phyloP scores from a whole-genome alignment of 257 asterid genomes.

The Lavandula angustifolia region DNA sequence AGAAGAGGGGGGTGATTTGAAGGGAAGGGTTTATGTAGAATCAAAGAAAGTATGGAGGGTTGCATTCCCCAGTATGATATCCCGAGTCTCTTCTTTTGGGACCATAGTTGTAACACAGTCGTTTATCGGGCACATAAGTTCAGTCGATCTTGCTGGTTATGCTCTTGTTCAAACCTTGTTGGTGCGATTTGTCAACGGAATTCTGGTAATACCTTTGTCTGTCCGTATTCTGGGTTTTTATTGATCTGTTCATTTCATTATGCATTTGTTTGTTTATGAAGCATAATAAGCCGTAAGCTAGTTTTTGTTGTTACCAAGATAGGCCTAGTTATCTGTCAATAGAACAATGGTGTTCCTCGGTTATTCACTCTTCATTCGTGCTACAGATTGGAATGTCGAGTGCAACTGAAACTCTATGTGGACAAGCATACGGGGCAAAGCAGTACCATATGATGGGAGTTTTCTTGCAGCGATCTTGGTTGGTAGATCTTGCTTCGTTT shows the following conservation, averaged over 20 bases:
- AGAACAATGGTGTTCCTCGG: background rate
- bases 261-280: background rate
- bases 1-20: constrained; percentile 48
- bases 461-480: constrained; percentile 91
- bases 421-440: constrained; percentile 92
- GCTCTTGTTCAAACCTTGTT: constrained; percentile 77
- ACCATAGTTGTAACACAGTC: constrained; percentile 69
- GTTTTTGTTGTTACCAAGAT: background rate
- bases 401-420: constrained; percentile 95
- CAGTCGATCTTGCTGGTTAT: constrained; percentile 68
- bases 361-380: constrained; percentile 6
- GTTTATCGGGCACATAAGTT: constrained; percentile 63
- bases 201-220: constrained; percentile 47
- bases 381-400: constrained; percentile 93
- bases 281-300: background rate
- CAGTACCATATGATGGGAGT: constrained; percentile 93
- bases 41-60: constrained; percentile 86
- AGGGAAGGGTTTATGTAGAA: constrained; percentile 51
- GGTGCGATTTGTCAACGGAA: constrained; percentile 71
- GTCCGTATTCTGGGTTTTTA: too few species aligned
- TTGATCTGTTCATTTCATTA: too few species aligned
- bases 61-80: constrained; percentile 73
- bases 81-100: constrained; percentile 72
- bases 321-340: background rate
- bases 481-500: constrained; percentile 65